phyloP scores from a whole-genome alignment of 257 asterid species.

The Solanum pinnatisectum region DNA sequence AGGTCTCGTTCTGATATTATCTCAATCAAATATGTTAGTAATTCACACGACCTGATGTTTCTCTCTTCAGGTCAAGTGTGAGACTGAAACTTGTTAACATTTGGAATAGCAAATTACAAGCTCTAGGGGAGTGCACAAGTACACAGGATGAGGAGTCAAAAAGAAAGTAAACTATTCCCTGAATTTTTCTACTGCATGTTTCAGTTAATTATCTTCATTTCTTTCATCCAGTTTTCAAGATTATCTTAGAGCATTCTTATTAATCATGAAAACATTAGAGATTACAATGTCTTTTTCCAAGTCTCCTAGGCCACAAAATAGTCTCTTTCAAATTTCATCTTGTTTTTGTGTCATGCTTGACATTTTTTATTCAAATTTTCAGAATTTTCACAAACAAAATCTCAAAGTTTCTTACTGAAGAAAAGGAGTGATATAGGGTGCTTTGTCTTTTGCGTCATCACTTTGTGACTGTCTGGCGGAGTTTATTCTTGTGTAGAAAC shows the following conservation, averaged over 20 bases:
- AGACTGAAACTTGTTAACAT: conserved; percentile 12
- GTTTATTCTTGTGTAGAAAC: not conserved
- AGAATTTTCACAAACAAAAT: conserved; percentile 28
- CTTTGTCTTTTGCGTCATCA: not conserved
- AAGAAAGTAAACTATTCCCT: conserved; percentile 24
- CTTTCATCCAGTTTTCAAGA: not conserved
- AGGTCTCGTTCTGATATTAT: not conserved
- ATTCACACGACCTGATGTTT: not conserved
- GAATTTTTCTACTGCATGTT: not conserved
- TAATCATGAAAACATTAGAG: not conserved
- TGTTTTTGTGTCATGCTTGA: not conserved
- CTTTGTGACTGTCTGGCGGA: not conserved
- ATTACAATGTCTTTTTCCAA: not conserved
- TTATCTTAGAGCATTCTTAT: not conserved
- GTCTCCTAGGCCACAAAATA: not conserved
- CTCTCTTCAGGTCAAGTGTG: conserved; percentile 31
- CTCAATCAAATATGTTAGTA: not conserved
- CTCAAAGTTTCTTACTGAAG: conserved; percentile 14
- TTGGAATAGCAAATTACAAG: conserved; percentile 19
- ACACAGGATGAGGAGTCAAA: conserved; percentile 7
- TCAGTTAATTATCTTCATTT: not conserved
- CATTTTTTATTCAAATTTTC: conserved; percentile 8
- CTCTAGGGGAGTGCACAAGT: conserved; percentile 8
- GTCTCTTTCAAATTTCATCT: not conserved
- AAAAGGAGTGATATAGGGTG: not conserved